Evolutionary conservation across 129 eudicot genomes (phyloP).

Genomic region (Helianthus tuberosus): DNA sequence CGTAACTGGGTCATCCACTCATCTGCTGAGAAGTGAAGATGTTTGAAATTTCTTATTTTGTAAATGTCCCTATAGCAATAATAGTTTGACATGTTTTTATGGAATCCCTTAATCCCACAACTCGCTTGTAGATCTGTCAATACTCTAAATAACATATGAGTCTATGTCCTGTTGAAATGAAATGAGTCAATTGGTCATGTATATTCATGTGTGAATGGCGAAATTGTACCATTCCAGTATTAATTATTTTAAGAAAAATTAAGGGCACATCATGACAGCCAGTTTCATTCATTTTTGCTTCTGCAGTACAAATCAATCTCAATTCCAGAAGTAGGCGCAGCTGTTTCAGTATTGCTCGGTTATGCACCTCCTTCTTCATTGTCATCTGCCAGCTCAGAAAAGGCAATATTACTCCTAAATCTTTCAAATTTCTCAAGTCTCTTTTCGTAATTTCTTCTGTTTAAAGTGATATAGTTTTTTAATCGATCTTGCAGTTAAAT

Average conservation of each 20-base stretch:
- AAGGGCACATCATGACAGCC: conserved; percentile 3
- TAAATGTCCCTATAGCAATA: too few species aligned
- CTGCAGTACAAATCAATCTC: conserved; percentile 52
- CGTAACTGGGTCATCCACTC: too few species aligned
- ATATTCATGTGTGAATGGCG: neutral
- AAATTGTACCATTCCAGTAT: neutral
- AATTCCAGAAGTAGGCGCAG: conserved; percentile 76
- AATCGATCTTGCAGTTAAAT: conserved; percentile 61
- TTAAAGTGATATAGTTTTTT: conserved; percentile 14
- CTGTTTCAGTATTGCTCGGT: conserved; percentile 84
- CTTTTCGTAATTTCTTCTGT: neutral
- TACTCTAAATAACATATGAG: too few species aligned
- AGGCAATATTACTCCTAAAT: conserved; percentile 40
- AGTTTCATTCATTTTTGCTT: conserved; percentile 12
- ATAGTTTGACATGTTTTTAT: too few species aligned
- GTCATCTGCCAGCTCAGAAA: conserved; percentile 69
- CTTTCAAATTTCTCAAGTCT: conserved; percentile 7
- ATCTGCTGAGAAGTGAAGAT: too few species aligned
- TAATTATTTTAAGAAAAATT: neutral
- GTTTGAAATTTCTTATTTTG: too few species aligned
- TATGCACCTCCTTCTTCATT: conserved; percentile 72
- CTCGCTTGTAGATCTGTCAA: too few species aligned
- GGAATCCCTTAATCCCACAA: too few species aligned
- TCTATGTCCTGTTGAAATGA: too few species aligned
- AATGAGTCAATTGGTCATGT: too few species aligned